Base-by-base conservation (phyloP, 129 eudicot genomes). In the Tanacetum coccineum region DNA sequence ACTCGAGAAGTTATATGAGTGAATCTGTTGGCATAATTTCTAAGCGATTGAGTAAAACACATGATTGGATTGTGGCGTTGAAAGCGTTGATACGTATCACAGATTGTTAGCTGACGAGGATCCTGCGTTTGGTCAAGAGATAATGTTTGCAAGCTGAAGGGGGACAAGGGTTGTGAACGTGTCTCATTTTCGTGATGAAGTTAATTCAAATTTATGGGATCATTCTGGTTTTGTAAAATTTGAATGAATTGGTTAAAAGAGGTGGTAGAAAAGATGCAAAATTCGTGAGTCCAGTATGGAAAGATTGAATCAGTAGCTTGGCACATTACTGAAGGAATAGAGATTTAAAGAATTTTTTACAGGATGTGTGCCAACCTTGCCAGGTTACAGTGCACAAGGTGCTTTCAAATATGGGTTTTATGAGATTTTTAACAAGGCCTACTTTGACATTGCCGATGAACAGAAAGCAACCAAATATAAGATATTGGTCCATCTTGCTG, bases 321-420 rank as follows among this genome's bases (percentile, higher is more conserved):
- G 88, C 19, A 70, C 90, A 68, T 64, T 91, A 76, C 77, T 91
- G 40, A 91, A 83, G 67, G 97, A 87, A 70, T 90, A 91, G 42
- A 96, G 97, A 54, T 17, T 82, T n/a, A 85, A 74, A 80, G 96
- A 94, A 19, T 87, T 91, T 74, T 91, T 85, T 64, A 81, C 78
- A 74, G 96, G 94, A 36, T 91, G 96, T 94, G 94, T 50, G 70
- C 97, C 97, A 39, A 91, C 97, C 11, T 64, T 91, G 45, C 62
- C 87, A 36, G 97, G 97, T 65, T 91, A 91, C 60, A 80, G 96
- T 67, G 90, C 78, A 9, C 97, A 85, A 50, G 97, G 97, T 44
- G 97, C 96, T 68, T 83, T 81, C 80, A 91, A 91, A 45, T 83
- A 55, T 39, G 96, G 96, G 13, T 78, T 91, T 74, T 91, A 91